Evolutionary conservation across 257 asterid genomes (phyloP), one percentile per base, ranked within the genome.

Genomic region (Thymus quinquecostatus): DNA sequence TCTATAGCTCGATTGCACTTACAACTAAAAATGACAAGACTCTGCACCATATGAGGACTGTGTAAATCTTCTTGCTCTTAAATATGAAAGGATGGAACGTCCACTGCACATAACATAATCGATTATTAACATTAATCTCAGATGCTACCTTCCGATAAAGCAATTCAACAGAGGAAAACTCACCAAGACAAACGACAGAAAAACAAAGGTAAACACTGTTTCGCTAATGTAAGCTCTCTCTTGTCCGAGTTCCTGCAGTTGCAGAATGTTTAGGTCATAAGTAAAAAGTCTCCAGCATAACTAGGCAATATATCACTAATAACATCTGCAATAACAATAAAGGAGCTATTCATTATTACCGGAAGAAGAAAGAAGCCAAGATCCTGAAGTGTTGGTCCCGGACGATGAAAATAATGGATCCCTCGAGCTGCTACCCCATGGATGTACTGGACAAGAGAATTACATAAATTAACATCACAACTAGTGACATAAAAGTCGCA

Each of bases 11-110:
- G 32, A 56, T 21, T 10, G 48, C 61, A 87, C 99, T 87, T 85
- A 95, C 99, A 48, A 89, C 91, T 87, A 95, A 87, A 81, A 85
- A 95, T 36, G 99, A 94, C 75, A 95, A 80, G 49, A 86, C 98
- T 85, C 99, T 86, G 95, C 98, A 92, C 99, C 99, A 92, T 62
- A 95, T 73, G 63, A 89, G 84, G 74, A 92, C 99, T 14, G 99
- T 95, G 82, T 92, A 92, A 80, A 95, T 87, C 87, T 85, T 95
- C 83, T 92, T 92, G 88, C 81, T 86, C 89, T 95, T 95, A 60
- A 86, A 61, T 78, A 92, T 75, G 81, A 95, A 95, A 75, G 99
- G 99, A 84, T 92, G 94, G 92, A 95, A 95, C 33, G 97, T 95
- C 98, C 99, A 95, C 99, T 95, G 91, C 87, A 81, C 41, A 65